A percentile compares a stretch with the other conserved stretches of the same genome.
Evolutionary conservation across 2,329 filamentous ascomycete genomes (phyloP).

Genomic region (Lizonia empirigonia): DNA sequence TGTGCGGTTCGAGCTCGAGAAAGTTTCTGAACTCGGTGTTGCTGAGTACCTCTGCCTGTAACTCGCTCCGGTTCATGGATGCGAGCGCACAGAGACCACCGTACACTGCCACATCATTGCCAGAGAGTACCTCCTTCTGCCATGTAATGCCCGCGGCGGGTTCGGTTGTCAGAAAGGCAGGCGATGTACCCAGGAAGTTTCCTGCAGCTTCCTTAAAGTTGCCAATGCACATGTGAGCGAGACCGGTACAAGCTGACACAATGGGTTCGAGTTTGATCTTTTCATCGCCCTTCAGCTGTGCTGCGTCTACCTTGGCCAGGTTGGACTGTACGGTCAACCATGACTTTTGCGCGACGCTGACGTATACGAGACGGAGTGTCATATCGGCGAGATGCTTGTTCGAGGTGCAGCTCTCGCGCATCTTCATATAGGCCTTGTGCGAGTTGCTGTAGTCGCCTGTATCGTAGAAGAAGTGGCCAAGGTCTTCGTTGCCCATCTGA

Average conservation of each 20-base stretch:
- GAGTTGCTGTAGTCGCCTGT: slow-evolving; percentile 76
- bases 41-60: slow-evolving; percentile 78
- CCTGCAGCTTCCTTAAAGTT: slow-evolving; percentile 71
- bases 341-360: slow-evolving; percentile 76
- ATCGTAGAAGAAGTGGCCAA: slow-evolving; percentile 80
- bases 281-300: slow-evolving; percentile 63
- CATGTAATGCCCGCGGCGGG: slow-evolving; percentile 57
- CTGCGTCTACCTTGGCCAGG: slow-evolving; percentile 61
- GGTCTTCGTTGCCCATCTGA: slow-evolving; percentile 92
- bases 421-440: slow-evolving; percentile 77
- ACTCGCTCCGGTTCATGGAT: slow-evolving; percentile 78
- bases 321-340: slow-evolving; percentile 72
- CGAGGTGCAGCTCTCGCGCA: slow-evolving; percentile 89
- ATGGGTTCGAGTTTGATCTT: slow-evolving; percentile 66
- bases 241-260: slow-evolving; percentile 65
- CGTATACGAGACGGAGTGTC: slow-evolving; percentile 75
- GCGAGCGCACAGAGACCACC: slow-evolving; percentile 89
- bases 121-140: slow-evolving; percentile 74
- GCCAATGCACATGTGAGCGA: slow-evolving; percentile 63
- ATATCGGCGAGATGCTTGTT: slow-evolving; percentile 84
- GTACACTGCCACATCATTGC: slow-evolving; percentile 91
- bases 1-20: slow-evolving; percentile 90
- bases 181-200: slow-evolving; percentile 70
- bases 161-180: slow-evolving; percentile 51
- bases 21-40: slow-evolving; percentile 86